Percentiles rank a stretch among this genome's conserved stretches.
These are phyloP conservation scores for Mycena leptocephala DNA, from an alignment of 768 basidiomycete genomes.

Conservation along the genomic window DNA sequence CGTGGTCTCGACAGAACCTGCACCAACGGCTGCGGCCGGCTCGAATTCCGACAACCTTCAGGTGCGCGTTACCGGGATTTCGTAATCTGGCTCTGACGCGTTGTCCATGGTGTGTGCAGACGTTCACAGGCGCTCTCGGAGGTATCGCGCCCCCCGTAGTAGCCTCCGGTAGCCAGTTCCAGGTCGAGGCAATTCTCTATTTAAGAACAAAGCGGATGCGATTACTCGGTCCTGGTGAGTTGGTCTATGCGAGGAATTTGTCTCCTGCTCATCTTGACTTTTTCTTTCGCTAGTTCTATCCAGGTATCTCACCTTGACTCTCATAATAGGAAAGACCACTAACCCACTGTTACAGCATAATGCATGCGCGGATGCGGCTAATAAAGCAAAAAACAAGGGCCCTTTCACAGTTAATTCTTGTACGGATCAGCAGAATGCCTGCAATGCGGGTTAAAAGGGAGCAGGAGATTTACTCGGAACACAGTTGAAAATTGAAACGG, in stretches of 20 bases:
- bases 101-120: background rate
- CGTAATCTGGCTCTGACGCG: background rate
- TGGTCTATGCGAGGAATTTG: background rate
- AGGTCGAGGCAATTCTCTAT: constrained; percentile 15
- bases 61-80: background rate
- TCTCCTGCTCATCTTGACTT: background rate
- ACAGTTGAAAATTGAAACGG: no score
- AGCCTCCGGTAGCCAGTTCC: constrained; percentile 20
- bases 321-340: background rate
- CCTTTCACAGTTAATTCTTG: constrained; percentile 25
- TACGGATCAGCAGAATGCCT: background rate
- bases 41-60: constrained; percentile 8
- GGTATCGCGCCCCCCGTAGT: constrained; percentile 23
- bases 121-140: constrained; percentile 25
- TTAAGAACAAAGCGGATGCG: constrained; percentile 1
- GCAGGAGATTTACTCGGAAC: no score
- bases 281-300: background rate
- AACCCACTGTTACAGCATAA: constrained; percentile 8
- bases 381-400: constrained; percentile 8
- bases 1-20: background rate
- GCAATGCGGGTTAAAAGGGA: no score
- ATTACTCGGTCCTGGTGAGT: constrained; percentile 27
- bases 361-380: constrained; percentile 21
- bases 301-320: background rate
- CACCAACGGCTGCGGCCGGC: background rate